Percentiles rank a stretch among this genome's conserved stretches.
Conservation (phyloP, 2,329 filamentous ascomycete species). For the Xenoacremonium recifei region DNA sequence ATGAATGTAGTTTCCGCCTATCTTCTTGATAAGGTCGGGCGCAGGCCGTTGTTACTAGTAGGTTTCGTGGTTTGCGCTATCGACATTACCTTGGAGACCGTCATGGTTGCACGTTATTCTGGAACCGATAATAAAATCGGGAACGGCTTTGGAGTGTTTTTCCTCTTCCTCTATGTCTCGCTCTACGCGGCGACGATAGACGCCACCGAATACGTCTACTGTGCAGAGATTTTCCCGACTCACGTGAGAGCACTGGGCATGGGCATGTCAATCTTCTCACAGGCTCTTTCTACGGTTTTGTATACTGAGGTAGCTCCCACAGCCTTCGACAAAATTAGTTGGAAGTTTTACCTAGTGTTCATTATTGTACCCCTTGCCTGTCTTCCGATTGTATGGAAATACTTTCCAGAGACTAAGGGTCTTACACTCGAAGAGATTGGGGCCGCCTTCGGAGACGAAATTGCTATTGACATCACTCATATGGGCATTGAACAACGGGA, state of each 20-base stretch:
- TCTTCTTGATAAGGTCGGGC: not conserved
- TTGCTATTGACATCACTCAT: too few species aligned
- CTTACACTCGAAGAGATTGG: slow-evolving; percentile 6
- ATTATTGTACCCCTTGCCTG: slow-evolving; percentile 4
- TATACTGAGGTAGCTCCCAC: slow-evolving; percentile 6
- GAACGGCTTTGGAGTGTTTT: slow-evolving; percentile 3
- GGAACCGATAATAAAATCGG: slow-evolving; percentile 1
- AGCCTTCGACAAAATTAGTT: slow-evolving; percentile 3
- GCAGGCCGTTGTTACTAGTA: not conserved
- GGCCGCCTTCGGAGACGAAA: too few species aligned
- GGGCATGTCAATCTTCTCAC: slow-evolving; percentile 7
- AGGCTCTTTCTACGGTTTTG: slow-evolving; percentile 5
- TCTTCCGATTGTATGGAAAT: not conserved
- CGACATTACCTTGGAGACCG: not conserved
- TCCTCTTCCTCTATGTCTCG: slow-evolving; percentile 3
- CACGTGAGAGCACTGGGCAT: slow-evolving; percentile 10
- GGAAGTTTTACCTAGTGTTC: slow-evolving; percentile 7
- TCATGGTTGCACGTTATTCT: slow-evolving; percentile 1
- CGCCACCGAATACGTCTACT: slow-evolving; percentile 13
- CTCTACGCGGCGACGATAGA: slow-evolving; percentile 7
- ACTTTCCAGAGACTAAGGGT: slow-evolving; percentile 7
- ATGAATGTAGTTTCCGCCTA: slow-evolving; percentile 1
- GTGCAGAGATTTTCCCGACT: slow-evolving; percentile 13
- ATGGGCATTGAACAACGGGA: too few species aligned
- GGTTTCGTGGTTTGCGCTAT: not conserved